Evolutionary conservation across 805 yeast genomes (phyloP).

Genomic region (Tetrapisispora taiwanensis): DNA sequence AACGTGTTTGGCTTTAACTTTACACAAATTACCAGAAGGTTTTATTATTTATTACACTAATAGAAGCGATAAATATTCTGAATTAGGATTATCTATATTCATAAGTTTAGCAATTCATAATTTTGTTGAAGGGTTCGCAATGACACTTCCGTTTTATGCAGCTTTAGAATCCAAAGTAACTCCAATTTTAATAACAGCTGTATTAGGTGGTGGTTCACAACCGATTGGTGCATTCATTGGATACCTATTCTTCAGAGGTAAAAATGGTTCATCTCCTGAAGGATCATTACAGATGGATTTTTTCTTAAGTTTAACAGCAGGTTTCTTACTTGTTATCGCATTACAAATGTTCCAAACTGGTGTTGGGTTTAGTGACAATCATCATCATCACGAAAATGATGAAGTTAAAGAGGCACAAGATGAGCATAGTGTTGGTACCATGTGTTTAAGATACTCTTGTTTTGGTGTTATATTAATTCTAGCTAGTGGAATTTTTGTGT

Average conservation of each 20-base stretch:
- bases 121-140: constrained; percentile 86
- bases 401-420: constrained; percentile 16
- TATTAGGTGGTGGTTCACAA: constrained; percentile 76
- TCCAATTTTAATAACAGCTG: constrained; percentile 56
- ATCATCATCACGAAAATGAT: constrained; percentile 30
- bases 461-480: constrained; percentile 25
- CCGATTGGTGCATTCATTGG: constrained; percentile 84
- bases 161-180: constrained; percentile 52
- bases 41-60: constrained; percentile 68
- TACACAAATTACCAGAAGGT: constrained; percentile 94
- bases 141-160: constrained; percentile 81
- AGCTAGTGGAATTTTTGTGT: constrained; percentile 17
- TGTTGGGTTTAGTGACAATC: constrained; percentile 66
- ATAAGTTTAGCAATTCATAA: constrained; percentile 82
- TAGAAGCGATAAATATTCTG: constrained; percentile 30
- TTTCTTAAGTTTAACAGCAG: constrained; percentile 66
- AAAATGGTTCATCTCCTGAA: constrained; percentile 29
- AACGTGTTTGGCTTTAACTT: constrained; percentile 74
- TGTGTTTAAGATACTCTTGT: constrained; percentile 29
- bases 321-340: constrained; percentile 73
- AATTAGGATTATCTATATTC: constrained; percentile 70
- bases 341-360: constrained; percentile 82
- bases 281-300: constrained; percentile 26
- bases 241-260: constrained; percentile 36
- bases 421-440: constrained; percentile 27